These are phyloP conservation scores for Lojkania enalia DNA, from an alignment of 2,329 filamentous ascomycete species.

Conservation along the genomic window DNA sequence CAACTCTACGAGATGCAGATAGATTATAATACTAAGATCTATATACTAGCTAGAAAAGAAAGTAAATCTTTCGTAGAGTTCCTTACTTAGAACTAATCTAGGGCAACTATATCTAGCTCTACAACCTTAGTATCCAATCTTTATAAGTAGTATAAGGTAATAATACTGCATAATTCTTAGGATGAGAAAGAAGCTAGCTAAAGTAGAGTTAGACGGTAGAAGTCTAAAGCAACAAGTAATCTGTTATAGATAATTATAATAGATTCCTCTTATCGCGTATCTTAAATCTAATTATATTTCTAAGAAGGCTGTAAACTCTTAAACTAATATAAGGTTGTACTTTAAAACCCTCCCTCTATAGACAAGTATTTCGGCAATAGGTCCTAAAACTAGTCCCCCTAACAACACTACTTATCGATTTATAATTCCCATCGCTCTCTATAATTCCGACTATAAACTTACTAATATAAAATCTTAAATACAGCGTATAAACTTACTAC, in stretches of 20 bases:
- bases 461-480: constrained; percentile 18
- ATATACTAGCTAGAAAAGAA: constrained; percentile 13
- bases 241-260: constrained; percentile 9
- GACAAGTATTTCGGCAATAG: constrained; percentile 16
- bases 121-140: constrained; percentile 12
- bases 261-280: constrained; percentile 12
- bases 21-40: constrained; percentile 14
- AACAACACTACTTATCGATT: constrained; percentile 17
- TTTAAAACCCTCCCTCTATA: constrained; percentile 14
- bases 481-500: constrained; percentile 16
- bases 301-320: too few relatives aligned
- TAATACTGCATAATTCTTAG: constrained; percentile 13
- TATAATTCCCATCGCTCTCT: constrained; percentile 18
- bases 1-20: constrained; percentile 17
- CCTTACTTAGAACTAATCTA: constrained; percentile 10
- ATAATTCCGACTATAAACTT: constrained; percentile 14
- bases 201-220: constrained; percentile 18
- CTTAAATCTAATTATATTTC: too few relatives aligned
- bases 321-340: constrained; percentile 11
- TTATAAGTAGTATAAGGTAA: constrained; percentile 17
- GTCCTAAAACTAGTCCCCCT: constrained; percentile 18
- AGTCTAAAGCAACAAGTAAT: constrained; percentile 18
- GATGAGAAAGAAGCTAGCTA: constrained; percentile 15
- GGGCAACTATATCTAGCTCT: constrained; percentile 16
- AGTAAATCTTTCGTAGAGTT: constrained; percentile 19